Conservation (phyloP, 352 stramenopile species). For the Plasmopara viticola region DNA sequence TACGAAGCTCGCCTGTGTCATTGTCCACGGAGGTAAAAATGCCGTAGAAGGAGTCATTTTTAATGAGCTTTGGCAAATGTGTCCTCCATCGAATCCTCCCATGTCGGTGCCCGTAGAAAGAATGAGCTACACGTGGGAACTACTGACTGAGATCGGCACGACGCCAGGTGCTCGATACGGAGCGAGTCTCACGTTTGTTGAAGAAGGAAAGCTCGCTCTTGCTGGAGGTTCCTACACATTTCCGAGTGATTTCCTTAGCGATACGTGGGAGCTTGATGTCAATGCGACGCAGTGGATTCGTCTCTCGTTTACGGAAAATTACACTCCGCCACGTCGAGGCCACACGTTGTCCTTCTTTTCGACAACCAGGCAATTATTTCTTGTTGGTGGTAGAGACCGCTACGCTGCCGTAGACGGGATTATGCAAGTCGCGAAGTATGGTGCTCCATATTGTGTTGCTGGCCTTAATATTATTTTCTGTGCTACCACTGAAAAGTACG, state of each 20-base stretch:
- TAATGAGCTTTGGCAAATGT: neutral
- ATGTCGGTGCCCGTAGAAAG: neutral
- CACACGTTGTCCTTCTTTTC: slow-evolving; percentile 47
- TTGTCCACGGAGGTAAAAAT: slow-evolving; percentile 4
- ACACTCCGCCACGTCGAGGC: slow-evolving; percentile 3
- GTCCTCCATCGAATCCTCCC: too few species aligned
- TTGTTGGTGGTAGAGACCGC: slow-evolving; percentile 61
- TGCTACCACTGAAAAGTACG: too few species aligned
- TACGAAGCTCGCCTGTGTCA: neutral
- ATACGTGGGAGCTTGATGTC: slow-evolving; percentile 42
- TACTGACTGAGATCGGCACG: slow-evolving; percentile 2
- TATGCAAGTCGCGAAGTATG: too few species aligned
- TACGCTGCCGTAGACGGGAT: slow-evolving; percentile 36
- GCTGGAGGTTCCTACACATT: slow-evolving; percentile 67
- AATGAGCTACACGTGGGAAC: slow-evolving; percentile 3
- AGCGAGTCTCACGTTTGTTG: slow-evolving; percentile 42
- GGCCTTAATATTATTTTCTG: too few species aligned
- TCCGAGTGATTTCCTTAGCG: slow-evolving; percentile 63
- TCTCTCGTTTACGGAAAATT: too few species aligned
- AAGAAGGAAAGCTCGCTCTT: slow-evolving; percentile 54
- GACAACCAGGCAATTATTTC: slow-evolving; percentile 25
- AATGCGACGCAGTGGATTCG: too few species aligned
- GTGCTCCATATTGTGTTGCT: too few species aligned
- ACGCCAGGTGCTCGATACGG: slow-evolving; percentile 40
- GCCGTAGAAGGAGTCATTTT: slow-evolving; percentile 3